Evolutionary conservation across 768 basidiomycete species (phyloP), one percentile per base, ranked within the genome.

Genomic region (Pleurotus ostreatus): DNA sequence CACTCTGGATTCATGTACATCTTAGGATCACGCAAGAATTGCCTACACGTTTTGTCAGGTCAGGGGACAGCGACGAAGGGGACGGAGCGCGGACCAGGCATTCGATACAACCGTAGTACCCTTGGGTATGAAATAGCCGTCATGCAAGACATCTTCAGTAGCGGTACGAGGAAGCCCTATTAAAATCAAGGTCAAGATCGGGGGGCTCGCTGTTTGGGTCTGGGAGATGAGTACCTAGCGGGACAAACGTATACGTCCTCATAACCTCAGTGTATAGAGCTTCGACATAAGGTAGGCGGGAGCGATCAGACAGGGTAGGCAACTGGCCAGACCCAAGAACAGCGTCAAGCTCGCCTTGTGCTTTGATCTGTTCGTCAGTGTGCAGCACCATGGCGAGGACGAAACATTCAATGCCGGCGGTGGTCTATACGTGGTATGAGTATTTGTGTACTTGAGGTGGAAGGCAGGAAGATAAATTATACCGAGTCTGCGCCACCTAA

Each of bases 261-360:
- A 75, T 65, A 25, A 84, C 77, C 67, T 88, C 86, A 59, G 81
- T 81, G 1, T 71, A 68, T n/a, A 88, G 71, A 3, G 85, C 85
- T 57, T 85, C 78, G 48, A 82, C 61, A 61, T 84, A 87, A 2
- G 86, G 86, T 20, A 87, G 70, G 11, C 75, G 64, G 23, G 75
- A 70, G 22, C 83, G 81, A 67, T 87, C 85, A 55, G 74, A 67
- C 65, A 82, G 81, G 12, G 75, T 79, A 59, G 85, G 85, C 23
- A 86, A 77, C 57, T 83, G 76, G 62, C 84, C 82, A 59, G 66
- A 70, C 55, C 85, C 85, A 59, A 86, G 62, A 9, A 86, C 74
- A 40, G 73, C 65, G 64, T 86, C 85, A 57, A 87, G 78, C 68
- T 86, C 85, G 51, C 71, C 72, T 59, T 85, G 85, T 8, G 85